Percentiles rank a stretch among this genome's conserved stretches.
Evolutionary conservation across 164 flowering plant genomes (phyloP).

Genomic region (Paratinospora sagittata): DNA sequence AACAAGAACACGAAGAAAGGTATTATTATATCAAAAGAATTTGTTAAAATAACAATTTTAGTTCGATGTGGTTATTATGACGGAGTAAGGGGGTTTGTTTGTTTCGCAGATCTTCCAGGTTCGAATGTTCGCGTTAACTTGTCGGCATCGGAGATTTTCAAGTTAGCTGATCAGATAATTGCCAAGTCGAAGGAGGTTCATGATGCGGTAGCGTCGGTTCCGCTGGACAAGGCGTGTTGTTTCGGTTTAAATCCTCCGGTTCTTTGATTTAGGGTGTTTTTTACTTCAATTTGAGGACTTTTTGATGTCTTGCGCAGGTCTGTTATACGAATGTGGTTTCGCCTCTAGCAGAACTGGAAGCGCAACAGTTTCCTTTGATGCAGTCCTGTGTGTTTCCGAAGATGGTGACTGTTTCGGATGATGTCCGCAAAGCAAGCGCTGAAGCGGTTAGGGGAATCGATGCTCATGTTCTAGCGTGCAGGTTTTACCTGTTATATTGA

Average conservation of each 20-base stretch:
- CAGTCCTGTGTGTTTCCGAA: conserved; percentile 86
- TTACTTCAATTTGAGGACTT: neutral
- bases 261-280: neutral
- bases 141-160: conserved; percentile 67
- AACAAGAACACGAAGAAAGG: conserved; percentile 31
- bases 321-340: conserved; percentile 53
- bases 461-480: conserved; percentile 58
- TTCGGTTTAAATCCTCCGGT: neutral
- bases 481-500: conserved; percentile 32
- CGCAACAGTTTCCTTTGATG: conserved; percentile 66
- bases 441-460: conserved; percentile 85
- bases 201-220: conserved; percentile 77
- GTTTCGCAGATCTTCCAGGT: conserved; percentile 53
- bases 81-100: neutral
- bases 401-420: conserved; percentile 60
- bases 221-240: conserved; percentile 61
- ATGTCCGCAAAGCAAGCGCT: conserved; percentile 75
- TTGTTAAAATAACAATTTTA: neutral
- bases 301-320: conserved; percentile 39
- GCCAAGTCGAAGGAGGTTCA: conserved; percentile 75
- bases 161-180: conserved; percentile 58
- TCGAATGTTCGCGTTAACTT: conserved; percentile 50
- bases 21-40: conserved; percentile 4
- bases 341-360: conserved; percentile 82
- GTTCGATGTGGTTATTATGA: neutral